Evolutionary conservation across 2,329 filamentous ascomycete species (phyloP), one percentile per base, ranked within the genome.

Genomic region (Mycosphaerelloides madeirae): DNA sequence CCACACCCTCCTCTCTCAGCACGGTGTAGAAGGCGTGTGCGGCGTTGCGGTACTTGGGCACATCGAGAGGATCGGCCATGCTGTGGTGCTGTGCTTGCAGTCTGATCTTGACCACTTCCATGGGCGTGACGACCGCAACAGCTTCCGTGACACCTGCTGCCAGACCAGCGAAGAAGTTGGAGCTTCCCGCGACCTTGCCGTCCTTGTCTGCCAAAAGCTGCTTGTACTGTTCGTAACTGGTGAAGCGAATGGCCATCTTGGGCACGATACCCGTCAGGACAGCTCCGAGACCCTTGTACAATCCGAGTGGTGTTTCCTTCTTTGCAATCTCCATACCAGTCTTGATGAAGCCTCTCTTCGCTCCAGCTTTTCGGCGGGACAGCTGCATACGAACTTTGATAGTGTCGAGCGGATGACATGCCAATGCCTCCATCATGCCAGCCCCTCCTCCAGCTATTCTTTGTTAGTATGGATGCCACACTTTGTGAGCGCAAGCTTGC

Each of bases 331-430:
- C 86, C 51, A 77, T 70, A 50, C 93, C 93, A 1, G 93, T 98
- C 44, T 75, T 75, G 54, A 96, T 66, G 73, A 98, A 98, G 52
- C 93, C 91, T 59, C 84, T 83, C 60, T 90, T 87, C 31, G 71
- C 81, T 49, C 93, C 93, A 44, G 89, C 89, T 48, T 81, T 79
- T 66, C 93, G 82, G 56, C 85, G 80, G 44, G 93, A 97, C 49
- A 98, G 84, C 73, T 98, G 93, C 94, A 98, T 98, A 59, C 93
- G 89, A 51, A 98, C 93, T 79, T 98, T 96, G 75, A 97, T 95
- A 48, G 90, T 96, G 69, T 96, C 88, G 47, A 97, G 79, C 51
- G 93, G 93, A 75, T 98, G 93, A 69, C 93, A 98, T 42, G 76
- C 89, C 52, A 98, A 82, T 38, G 93, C 93, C 72, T 98, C 93